Percentiles rank a stretch among this genome's conserved stretches.
Evolutionary conservation across 1,284 basidiomycete species (phyloP).

Genomic region (Irpex lacteus): DNA sequence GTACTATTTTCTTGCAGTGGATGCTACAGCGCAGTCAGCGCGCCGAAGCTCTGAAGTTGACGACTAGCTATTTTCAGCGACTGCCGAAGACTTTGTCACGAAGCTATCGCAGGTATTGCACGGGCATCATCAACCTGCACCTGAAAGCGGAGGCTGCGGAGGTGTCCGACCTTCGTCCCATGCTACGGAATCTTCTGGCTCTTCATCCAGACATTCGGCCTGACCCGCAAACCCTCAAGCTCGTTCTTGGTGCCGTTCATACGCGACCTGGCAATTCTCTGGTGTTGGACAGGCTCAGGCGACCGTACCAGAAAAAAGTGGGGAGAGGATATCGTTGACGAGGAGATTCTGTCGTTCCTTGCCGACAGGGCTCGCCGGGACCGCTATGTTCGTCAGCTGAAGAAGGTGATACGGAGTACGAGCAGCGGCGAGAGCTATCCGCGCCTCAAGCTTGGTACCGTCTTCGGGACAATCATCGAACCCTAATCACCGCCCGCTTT

Average conservation of each 20-base stretch:
- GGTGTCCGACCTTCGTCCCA: conserved; percentile 28
- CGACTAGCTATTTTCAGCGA: conserved; percentile 23
- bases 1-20: conserved; percentile 18
- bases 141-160: conserved; percentile 18
- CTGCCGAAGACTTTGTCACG: conserved; percentile 19
- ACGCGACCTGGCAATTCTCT: conserved; percentile 45
- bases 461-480: neutral
- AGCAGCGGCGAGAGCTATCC: conserved; percentile 6
- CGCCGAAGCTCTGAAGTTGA: conserved; percentile 25
- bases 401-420: conserved; percentile 31
- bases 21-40: conserved; percentile 20
- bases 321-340: conserved; percentile 52
- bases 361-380: conserved; percentile 58
- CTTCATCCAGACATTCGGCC: conserved; percentile 51
- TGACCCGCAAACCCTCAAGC: conserved; percentile 57
- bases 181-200: conserved; percentile 37
- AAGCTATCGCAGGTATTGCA: conserved; percentile 18
- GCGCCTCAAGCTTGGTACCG: conserved; percentile 5
- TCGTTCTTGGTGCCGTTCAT: conserved; percentile 52
- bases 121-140: conserved; percentile 34
- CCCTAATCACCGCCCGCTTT: neutral
- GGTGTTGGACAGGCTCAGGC: conserved; percentile 40
- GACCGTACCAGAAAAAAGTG: conserved; percentile 47
- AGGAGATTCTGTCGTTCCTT: conserved; percentile 55
- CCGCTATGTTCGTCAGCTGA: conserved; percentile 50